Percentiles rank a stretch among this genome's conserved stretches.
These are phyloP conservation scores for Umbelopsis isabellina DNA, from an alignment of 192 early-diverging fungal genomes.

Conservation along the genomic window DNA sequence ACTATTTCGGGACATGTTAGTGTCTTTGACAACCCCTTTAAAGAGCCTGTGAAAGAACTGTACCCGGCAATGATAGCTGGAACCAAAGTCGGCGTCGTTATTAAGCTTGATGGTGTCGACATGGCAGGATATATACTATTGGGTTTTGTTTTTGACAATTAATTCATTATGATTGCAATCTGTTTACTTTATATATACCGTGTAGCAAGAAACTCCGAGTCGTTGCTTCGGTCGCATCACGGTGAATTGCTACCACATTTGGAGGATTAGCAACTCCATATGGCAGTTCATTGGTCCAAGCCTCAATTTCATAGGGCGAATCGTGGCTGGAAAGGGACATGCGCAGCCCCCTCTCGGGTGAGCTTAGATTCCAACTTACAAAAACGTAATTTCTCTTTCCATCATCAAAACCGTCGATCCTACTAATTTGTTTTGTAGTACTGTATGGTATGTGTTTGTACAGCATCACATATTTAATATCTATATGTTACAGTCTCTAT, in stretches of 20 bases:
- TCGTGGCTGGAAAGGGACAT: background rate
- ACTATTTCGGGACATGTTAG: background rate
- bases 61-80: background rate
- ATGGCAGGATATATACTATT: background rate
- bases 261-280: background rate
- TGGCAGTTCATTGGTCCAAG: no score
- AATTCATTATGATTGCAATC: background rate
- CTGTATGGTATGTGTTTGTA: no score
- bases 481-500: background rate
- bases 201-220: background rate
- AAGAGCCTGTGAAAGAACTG: background rate
- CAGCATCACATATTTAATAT: background rate
- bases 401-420: no score
- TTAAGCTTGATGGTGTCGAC: background rate
- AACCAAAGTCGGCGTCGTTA: background rate
- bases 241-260: slow-evolving; percentile 7
- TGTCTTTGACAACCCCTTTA: background rate
- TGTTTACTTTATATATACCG: background rate
- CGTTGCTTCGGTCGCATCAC: background rate
- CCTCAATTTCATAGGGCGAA: background rate
- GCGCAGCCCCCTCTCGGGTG: no score
- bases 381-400: no score
- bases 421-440: no score
- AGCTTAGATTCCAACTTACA: no score
- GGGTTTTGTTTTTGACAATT: background rate